Evolutionary conservation across 345 rosid genomes (phyloP).

Genomic region (Heritiera littoralis): DNA sequence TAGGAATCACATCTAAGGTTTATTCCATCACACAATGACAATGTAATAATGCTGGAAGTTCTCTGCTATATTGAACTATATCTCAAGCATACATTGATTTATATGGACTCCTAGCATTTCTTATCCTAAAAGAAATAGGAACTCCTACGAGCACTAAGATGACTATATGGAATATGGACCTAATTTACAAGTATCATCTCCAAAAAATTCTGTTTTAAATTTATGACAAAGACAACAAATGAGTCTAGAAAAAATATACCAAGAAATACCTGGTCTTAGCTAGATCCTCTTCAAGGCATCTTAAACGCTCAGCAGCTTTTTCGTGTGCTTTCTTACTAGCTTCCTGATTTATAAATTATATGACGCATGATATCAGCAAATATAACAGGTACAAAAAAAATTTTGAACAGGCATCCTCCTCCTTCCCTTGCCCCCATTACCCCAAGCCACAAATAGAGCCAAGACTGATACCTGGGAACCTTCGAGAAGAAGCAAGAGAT

Average conservation of each 20-base stretch:
- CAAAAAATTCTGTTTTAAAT: neutral
- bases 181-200: neutral
- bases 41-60: neutral
- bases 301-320: constrained; percentile 61
- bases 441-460: neutral
- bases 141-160: neutral
- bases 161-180: neutral
- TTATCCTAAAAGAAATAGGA: neutral
- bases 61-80: neutral
- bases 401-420: neutral
- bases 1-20: neutral
- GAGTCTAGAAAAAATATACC: no score
- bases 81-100: neutral
- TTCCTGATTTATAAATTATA: constrained; percentile 50
- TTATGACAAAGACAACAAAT: neutral
- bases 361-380: constrained; percentile 17
- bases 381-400: neutral
- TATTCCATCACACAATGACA: neutral
- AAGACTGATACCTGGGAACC: constrained; percentile 71
- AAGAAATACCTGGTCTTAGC: constrained; percentile 58
- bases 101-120: neutral
- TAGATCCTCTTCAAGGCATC: constrained; percentile 79
- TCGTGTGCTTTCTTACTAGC: constrained; percentile 80
- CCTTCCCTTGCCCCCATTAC: neutral
- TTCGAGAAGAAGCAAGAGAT: constrained; percentile 70